Base-by-base conservation (phyloP, 202 grass and related monocot genomes). In the Schoenoplectus tabernaemontani region DNA sequence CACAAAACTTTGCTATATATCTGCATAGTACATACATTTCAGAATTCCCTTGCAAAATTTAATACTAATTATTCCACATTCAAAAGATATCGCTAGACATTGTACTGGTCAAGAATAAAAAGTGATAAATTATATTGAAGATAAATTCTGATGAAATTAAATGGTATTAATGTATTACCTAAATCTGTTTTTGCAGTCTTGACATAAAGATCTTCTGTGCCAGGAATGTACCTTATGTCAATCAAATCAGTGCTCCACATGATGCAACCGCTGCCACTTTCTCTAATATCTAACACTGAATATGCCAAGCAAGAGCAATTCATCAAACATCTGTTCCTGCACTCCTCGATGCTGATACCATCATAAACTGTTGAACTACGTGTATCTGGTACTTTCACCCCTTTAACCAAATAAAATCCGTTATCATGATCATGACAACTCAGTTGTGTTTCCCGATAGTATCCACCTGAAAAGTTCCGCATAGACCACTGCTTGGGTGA, bases 131-230 rank as follows among this genome's bases (percentile, higher is more conserved):
- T 19, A 59, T 5, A 59, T 59, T 12, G 30, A 30, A 12, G 22
- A 59, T 3, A 61, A 16, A 32, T 24, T 61, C 22, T 5, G 9
- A 41, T 9, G 36, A 17, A 68, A 68, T 44, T 7, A 17, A 12
- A 48, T n/a, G 59, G 26, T 33, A 4, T 51, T 17, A 10, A 17
- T 4, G 19, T 57, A 28, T 72, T 84, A 93, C 91, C 88, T 82
- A 89, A 42, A 13, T 94, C 91, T 10, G 87, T 70, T 19, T 62
- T 78, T 0, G 87, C 91, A 2, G 89, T 22, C 69, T 67, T 88
- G 30, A 91, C 42, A 12, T 87, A 89, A 4, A 91, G 69, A 82
- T 94, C 91, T 56, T 91, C 84, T 0, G 86, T 88, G 1, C 4
- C 59, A 20, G 83, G 71, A 32, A 84, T 82, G 54, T 69, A 85